A percentile compares a stretch with the other conserved stretches of the same genome.
Evolutionary conservation across 305 asterid genomes (phyloP).

Genomic region (Fraxinus ornus): DNA sequence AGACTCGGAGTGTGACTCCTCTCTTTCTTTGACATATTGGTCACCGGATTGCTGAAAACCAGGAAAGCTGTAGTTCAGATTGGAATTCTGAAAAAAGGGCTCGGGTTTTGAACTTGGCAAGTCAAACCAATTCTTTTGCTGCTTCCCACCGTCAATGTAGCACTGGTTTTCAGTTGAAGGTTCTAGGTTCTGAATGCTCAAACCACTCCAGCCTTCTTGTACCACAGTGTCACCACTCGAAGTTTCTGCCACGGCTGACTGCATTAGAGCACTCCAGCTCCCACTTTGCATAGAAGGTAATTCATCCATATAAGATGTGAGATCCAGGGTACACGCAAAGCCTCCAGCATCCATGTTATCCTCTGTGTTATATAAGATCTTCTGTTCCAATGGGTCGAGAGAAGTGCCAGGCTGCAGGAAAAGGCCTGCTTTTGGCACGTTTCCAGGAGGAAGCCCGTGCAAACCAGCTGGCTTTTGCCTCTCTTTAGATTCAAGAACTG

Average conservation of each 20-base stretch:
- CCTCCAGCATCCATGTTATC: constrained; percentile 34
- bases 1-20: constrained; percentile 45
- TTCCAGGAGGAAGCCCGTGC: constrained; percentile 23
- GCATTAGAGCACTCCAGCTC: constrained; percentile 97
- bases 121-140: constrained; percentile 49
- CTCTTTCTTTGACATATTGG: constrained; percentile 37
- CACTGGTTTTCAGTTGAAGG: constrained; percentile 48
- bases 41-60: constrained; percentile 41
- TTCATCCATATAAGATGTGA: constrained; percentile 29
- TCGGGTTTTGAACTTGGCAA: constrained; percentile 56
- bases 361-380: constrained; percentile 55
- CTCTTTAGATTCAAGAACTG: constrained; percentile 27
- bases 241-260: constrained; percentile 81
- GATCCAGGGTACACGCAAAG: constrained; percentile 36
- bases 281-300: constrained; percentile 61
- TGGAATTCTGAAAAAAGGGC: constrained; percentile 29
- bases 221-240: constrained; percentile 60
- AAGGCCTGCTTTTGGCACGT: constrained; percentile 23
- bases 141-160: constrained; percentile 35
- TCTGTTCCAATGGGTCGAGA: constrained; percentile 68
- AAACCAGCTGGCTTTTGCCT: constrained; percentile 31
- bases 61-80: constrained; percentile 36
- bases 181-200: constrained; percentile 73
- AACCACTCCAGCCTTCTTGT: constrained; percentile 76
- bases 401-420: constrained; percentile 28